Percentiles rank a stretch among this genome's conserved stretches.
Conservation (phyloP, 805 yeast species). For the Metschnikowia borealis region DNA sequence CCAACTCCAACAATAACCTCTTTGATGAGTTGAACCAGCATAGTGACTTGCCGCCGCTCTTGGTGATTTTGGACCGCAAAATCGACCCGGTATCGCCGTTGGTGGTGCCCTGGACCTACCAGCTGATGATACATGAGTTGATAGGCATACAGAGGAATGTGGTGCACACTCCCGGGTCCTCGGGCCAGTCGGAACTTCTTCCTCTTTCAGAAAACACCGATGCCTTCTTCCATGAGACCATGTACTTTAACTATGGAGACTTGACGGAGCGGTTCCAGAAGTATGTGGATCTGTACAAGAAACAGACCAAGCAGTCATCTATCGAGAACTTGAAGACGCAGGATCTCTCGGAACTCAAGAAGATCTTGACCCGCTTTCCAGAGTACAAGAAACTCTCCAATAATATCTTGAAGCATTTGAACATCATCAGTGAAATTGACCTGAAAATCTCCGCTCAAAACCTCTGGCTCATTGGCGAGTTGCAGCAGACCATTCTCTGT, state of each 20-base stretch:
- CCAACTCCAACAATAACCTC: conserved; percentile 51
- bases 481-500: conserved; percentile 82
- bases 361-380: conserved; percentile 87
- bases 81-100: conserved; percentile 94
- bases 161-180: conserved; percentile 60
- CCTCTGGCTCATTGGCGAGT: conserved; percentile 82
- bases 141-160: conserved; percentile 79
- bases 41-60: conserved; percentile 65
- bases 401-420: conserved; percentile 88
- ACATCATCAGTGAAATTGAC: conserved; percentile 83
- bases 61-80: conserved; percentile 75
- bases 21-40: conserved; percentile 60
- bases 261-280: conserved; percentile 82
- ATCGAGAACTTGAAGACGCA: conserved; percentile 54
- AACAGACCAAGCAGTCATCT: conserved; percentile 65
- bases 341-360: conserved; percentile 84
- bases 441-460: conserved; percentile 58
- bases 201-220: conserved; percentile 64
- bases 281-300: conserved; percentile 78
- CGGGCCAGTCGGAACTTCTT: conserved; percentile 27
- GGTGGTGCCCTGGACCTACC: conserved; percentile 95
- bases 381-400: conserved; percentile 85
- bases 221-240: conserved; percentile 69
- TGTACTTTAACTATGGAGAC: conserved; percentile 93
- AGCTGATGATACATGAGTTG: conserved; percentile 93